phyloP scores from a whole-genome alignment of 148 eudicot species.

The Chenopodium album region DNA sequence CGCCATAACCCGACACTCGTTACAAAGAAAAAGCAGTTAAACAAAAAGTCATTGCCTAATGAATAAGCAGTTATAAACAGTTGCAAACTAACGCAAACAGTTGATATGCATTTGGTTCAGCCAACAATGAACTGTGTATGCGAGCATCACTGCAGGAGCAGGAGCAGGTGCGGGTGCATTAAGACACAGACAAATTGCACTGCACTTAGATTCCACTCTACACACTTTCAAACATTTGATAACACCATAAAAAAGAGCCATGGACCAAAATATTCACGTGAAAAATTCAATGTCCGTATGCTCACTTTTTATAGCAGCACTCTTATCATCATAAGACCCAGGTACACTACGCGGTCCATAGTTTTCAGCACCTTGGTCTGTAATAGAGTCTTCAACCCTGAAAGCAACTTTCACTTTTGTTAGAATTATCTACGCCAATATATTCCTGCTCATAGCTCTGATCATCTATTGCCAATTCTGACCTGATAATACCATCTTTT shows the following conservation, averaged over 20 bases:
- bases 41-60: too few species aligned
- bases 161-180: neutral
- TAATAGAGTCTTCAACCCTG: slow-evolving; percentile 54
- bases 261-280: neutral
- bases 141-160: neutral
- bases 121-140: neutral
- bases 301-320: slow-evolving; percentile 68
- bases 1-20: neutral
- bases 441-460: slow-evolving; percentile 46
- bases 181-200: neutral
- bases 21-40: neutral
- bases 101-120: neutral
- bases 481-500: slow-evolving; percentile 53
- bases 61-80: neutral
- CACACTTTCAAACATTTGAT: neutral
- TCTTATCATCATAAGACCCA: slow-evolving; percentile 68
- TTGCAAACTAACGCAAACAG: neutral
- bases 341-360: slow-evolving; percentile 23
- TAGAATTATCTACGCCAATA: slow-evolving; percentile 41
- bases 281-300: slow-evolving; percentile 16
- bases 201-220: neutral
- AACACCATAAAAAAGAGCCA: neutral
- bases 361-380: slow-evolving; percentile 34
- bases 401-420: slow-evolving; percentile 46
- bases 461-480: slow-evolving; percentile 32